Conservation (phyloP, 192 early-diverging fungal genomes). For the Backusella circina region DNA sequence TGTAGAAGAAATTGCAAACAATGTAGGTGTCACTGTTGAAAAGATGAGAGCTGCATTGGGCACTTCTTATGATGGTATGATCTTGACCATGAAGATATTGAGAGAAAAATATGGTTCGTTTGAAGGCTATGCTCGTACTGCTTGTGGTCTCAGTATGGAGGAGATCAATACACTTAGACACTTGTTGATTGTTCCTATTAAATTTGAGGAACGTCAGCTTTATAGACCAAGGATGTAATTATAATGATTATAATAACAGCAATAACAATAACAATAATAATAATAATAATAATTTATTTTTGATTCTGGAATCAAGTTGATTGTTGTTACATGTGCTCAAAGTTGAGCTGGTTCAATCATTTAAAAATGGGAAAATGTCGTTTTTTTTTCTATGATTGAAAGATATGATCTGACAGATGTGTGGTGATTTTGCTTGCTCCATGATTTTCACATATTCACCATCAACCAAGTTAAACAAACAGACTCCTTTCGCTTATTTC, state of each 20-base stretch:
- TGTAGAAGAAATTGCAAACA: constrained; percentile 14
- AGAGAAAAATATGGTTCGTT: constrained; percentile 45
- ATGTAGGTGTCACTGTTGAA: constrained; percentile 13
- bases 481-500: too few relatives aligned
- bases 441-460: too few relatives aligned
- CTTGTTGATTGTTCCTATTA: constrained; percentile 39
- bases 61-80: constrained; percentile 23
- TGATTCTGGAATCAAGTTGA: background rate
- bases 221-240: constrained; percentile 14
- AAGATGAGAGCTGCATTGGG: constrained; percentile 23
- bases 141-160: constrained; percentile 34
- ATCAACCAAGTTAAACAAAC: too few relatives aligned
- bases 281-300: background rate
- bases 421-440: too few relatives aligned
- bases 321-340: too few relatives aligned
- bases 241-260: background rate
- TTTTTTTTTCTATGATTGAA: too few relatives aligned
- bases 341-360: background rate
- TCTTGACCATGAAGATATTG: constrained; percentile 32
- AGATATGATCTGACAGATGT: too few relatives aligned
- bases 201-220: constrained; percentile 32
- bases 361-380: too few relatives aligned
- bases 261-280: background rate
- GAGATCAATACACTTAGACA: constrained; percentile 38
- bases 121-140: constrained; percentile 37